Conservation (phyloP, 768 basidiomycete genomes). For the Lactarius akahatsu region DNA sequence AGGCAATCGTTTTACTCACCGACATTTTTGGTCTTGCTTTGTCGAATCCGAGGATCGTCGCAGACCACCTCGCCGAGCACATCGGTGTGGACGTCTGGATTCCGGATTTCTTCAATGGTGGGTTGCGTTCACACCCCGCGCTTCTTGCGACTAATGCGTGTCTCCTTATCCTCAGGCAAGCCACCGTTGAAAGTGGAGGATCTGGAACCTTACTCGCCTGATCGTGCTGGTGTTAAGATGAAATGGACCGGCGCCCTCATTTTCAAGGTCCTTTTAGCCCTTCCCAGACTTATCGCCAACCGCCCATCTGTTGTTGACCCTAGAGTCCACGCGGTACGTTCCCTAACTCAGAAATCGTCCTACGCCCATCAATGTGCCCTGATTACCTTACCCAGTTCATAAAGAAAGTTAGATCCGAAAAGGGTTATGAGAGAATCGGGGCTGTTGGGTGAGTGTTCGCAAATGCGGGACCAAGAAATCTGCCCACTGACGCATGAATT, state of each 20-base stretch:
- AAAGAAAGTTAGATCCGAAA: conserved; percentile 39
- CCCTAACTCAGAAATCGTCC: neutral
- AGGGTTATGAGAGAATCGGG: conserved; percentile 43
- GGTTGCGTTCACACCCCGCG: conserved; percentile 13
- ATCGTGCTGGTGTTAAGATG: conserved; percentile 34
- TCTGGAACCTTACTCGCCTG: conserved; percentile 35
- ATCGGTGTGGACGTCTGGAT: conserved; percentile 62
- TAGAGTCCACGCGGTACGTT: conserved; percentile 32
- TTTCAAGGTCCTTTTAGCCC: conserved; percentile 29
- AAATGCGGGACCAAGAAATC: neutral
- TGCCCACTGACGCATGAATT: neutral
- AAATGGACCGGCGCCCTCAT: conserved; percentile 29
- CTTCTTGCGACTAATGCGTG: neutral
- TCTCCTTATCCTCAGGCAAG: conserved; percentile 30
- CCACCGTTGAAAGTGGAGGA: conserved; percentile 34
- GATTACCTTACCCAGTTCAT: conserved; percentile 36
- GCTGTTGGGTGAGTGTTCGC: conserved; percentile 41
- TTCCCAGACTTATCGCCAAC: conserved; percentile 29
- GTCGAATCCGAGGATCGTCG: conserved; percentile 54
- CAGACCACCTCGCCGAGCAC: conserved; percentile 49
- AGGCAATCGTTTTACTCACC: conserved; percentile 52
- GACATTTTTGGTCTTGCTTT: conserved; percentile 58
- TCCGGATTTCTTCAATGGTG: conserved; percentile 60
- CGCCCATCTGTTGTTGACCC: conserved; percentile 35
- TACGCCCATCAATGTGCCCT: neutral